phyloP scores from a whole-genome alignment of 495 filamentous ascomycete genomes.

The Jackrogersella multiformis region DNA sequence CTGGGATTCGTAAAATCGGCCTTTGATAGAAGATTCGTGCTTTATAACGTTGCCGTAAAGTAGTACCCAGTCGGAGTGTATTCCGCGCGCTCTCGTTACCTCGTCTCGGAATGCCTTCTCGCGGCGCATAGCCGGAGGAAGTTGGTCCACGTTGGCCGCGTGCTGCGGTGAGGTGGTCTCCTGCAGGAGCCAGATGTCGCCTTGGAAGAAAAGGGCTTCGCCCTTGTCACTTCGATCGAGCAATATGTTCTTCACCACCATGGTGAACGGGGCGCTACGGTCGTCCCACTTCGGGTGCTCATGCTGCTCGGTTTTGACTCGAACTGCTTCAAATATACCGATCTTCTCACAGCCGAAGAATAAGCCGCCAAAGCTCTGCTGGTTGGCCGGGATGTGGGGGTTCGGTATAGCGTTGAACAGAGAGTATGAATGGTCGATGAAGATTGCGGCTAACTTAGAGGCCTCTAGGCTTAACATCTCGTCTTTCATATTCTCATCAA shows the following conservation, averaged over 20 bases:
- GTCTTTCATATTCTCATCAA: constrained; percentile 24
- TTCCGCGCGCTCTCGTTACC: constrained; percentile 39
- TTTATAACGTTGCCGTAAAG: constrained; percentile 32
- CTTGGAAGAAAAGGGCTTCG: constrained; percentile 22
- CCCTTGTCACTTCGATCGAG: constrained; percentile 30
- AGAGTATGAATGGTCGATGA: constrained; percentile 55
- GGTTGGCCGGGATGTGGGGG: background rate
- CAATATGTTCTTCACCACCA: constrained; percentile 46
- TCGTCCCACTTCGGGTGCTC: constrained; percentile 11
- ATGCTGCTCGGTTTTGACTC: constrained; percentile 36
- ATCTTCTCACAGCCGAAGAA: constrained; percentile 60
- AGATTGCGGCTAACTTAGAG: constrained; percentile 54
- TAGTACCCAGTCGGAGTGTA: constrained; percentile 47
- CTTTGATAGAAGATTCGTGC: constrained; percentile 45
- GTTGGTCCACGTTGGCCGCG: constrained; percentile 19
- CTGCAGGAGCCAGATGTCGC: constrained; percentile 42
- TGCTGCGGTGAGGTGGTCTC: constrained; percentile 22
- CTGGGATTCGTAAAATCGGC: constrained; percentile 57
- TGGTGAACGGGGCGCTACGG: constrained; percentile 36
- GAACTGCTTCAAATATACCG: constrained; percentile 49
- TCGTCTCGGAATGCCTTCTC: constrained; percentile 49
- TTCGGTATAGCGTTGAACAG: constrained; percentile 46
- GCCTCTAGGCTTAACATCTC: constrained; percentile 53
- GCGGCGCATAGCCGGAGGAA: constrained; percentile 48
- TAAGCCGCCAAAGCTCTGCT: constrained; percentile 46